Base-by-base conservation (phyloP, 495 filamentous ascomycete genomes). In the Podospora pseudoanserina region DNA sequence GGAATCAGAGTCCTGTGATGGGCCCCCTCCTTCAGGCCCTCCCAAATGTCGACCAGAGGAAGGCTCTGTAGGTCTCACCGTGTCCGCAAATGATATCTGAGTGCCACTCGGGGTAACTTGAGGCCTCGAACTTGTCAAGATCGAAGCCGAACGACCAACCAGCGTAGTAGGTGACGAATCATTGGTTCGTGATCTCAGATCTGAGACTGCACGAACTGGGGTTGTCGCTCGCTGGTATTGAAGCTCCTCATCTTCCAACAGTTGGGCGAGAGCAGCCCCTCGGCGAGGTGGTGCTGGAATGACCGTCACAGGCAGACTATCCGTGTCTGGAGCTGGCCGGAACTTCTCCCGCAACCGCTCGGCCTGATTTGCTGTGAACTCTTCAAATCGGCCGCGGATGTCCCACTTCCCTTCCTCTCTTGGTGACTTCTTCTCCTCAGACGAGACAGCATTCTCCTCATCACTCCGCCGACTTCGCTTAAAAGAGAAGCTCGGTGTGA, bases 231-330 rank as follows among this genome's bases (percentile, higher is more conserved):
- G 30, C 30, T 27, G 28, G 30, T 65, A 66, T 4, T 44, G 53
- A 55, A 75, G 64, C 26, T 64, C 34, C 60, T 82, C 78, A 30
- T 82, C 82, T 66, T 81, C 80, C 23, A 80, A 63, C 27, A 83
- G 65, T 67, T 78, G 78, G 26, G 79, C 81, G 5, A 84, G 72
- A 7, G 79, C 81, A 0, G 81, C 80, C 2, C 82, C 82, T 23
- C 79, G 74, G 0, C 82, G 76, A 15, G 81, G 77, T 53, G 81
- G 82, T 0, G 82, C 82, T 5, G 81, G 81, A 23, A 85, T 84
- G 4, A 85, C 78, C 32, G 76, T 82, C n/a, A 84, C 78, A 5
- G 82, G 82, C 60, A 85, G 68, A 67, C 78, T 82, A 63, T 80
- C 78, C 15, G 82, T 85, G 65, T 84, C 82, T 1, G 80, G 80